Evolutionary conservation across 768 basidiomycete species (phyloP).

Genomic region (Podaxis carcinomalis): DNA sequence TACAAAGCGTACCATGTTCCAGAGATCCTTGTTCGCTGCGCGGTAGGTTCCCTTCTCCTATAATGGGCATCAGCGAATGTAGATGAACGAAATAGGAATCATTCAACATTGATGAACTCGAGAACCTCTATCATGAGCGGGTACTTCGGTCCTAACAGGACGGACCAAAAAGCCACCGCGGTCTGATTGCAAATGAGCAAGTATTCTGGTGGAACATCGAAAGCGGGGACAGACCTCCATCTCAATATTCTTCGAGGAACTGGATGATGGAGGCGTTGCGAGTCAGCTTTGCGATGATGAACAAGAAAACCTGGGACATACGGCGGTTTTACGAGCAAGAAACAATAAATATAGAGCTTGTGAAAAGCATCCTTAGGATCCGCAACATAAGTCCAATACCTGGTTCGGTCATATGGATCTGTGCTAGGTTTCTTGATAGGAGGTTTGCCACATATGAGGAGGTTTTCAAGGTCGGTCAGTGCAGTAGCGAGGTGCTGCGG

Average conservation of each 20-base stretch:
- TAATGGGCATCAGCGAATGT: constrained; percentile 11
- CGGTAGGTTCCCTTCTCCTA: constrained; percentile 60
- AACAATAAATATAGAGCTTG: constrained; percentile 69
- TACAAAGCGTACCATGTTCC: constrained; percentile 64
- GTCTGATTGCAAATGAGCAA: constrained; percentile 39
- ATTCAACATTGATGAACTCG: constrained; percentile 58
- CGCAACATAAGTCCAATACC: constrained; percentile 45
- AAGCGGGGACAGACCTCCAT: constrained; percentile 57
- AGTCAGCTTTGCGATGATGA: background rate
- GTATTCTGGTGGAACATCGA: background rate
- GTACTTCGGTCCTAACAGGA: constrained; percentile 63
- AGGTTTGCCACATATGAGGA: constrained; percentile 53
- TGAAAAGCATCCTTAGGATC: constrained; percentile 51
- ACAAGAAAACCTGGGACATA: constrained; percentile 32
- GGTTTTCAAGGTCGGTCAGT: constrained; percentile 56
- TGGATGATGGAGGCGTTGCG: constrained; percentile 19
- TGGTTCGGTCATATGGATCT: constrained; percentile 54
- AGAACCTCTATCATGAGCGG: constrained; percentile 62
- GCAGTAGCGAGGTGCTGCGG: constrained; percentile 43
- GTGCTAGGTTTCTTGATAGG: constrained; percentile 30
- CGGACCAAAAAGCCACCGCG: constrained; percentile 72
- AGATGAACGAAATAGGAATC: background rate
- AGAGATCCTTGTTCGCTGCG: constrained; percentile 80
- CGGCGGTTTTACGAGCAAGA: constrained; percentile 66
- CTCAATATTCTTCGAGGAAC: constrained; percentile 72